phyloP scores from a whole-genome alignment of 345 rosid genomes.

The Sapria himalayana region DNA sequence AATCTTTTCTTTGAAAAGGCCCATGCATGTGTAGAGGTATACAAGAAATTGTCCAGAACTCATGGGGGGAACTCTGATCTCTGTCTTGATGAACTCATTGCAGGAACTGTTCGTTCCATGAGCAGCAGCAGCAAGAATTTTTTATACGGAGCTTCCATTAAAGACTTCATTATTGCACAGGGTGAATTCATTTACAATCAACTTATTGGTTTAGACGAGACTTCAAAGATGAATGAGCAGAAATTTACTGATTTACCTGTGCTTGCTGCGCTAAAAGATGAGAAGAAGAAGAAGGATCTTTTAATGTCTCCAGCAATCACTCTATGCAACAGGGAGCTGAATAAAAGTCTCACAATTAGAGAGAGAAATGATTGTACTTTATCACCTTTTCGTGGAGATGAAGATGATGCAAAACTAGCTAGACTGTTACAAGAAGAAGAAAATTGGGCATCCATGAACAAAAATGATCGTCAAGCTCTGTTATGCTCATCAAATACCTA shows the following conservation, averaged over 20 bases:
- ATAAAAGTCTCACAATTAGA: constrained; percentile 17
- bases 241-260: constrained; percentile 26
- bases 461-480: constrained; percentile 21
- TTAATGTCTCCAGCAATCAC: constrained; percentile 8
- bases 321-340: constrained; percentile 8
- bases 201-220: constrained; percentile 42
- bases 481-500: constrained; percentile 27
- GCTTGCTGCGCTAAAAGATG: constrained; percentile 32
- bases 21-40: constrained; percentile 34
- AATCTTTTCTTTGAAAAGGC: constrained; percentile 39
- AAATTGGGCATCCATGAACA: constrained; percentile 34
- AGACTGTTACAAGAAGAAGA: constrained; percentile 57
- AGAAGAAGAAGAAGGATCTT: constrained; percentile 15
- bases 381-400: constrained; percentile 16
- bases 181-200: constrained; percentile 56
- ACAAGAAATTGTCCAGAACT: constrained; percentile 29
- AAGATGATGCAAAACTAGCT: constrained; percentile 47
- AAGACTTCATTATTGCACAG: constrained; percentile 35
- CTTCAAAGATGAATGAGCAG: constrained; percentile 21
- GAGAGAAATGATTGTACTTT: constrained; percentile 11
- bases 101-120: constrained; percentile 37
- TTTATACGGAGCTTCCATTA: constrained; percentile 18
- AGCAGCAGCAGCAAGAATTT: constrained; percentile 26
- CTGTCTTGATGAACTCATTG: constrained; percentile 47
- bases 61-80: constrained; percentile 37